Evolutionary conservation across 2,329 filamentous ascomycete species (phyloP).

Genomic region (Aspergillus alliaceus): DNA sequence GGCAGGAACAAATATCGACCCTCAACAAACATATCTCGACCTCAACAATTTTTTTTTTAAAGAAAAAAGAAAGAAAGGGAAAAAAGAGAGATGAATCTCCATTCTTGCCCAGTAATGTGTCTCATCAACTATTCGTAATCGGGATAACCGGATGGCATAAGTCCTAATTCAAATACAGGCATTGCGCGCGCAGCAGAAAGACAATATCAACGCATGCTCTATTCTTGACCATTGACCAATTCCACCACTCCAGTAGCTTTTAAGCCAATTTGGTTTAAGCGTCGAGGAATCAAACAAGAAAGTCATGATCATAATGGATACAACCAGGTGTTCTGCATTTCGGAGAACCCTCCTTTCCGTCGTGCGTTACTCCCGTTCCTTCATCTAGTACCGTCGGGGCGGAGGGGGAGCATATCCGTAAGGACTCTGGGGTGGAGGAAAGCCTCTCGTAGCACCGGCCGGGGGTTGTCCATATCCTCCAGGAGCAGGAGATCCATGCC

Average conservation of each 20-base stretch:
- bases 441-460: conserved; percentile 7
- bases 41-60: too few relatives aligned
- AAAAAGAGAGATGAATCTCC: too few relatives aligned
- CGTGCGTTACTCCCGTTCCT: conserved; percentile 13
- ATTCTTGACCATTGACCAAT: background rate
- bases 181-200: background rate
- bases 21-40: background rate
- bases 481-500: conserved; percentile 22
- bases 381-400: conserved; percentile 25
- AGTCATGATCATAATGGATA: background rate
- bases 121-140: background rate
- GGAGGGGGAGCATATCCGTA: conserved; percentile 23
- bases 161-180: background rate
- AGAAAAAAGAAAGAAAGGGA: too few relatives aligned
- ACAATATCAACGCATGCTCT: background rate
- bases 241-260: background rate
- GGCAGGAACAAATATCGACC: background rate
- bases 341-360: background rate
- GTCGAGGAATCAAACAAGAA: background rate
- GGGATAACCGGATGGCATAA: background rate
- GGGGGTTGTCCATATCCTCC: conserved; percentile 16
- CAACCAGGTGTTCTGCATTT: background rate
- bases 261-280: background rate
- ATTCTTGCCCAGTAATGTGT: background rate
- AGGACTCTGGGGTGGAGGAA: conserved; percentile 14